Base-by-base conservation (phyloP, 169 alveolate genomes). In the Theileria sp. region DNA sequence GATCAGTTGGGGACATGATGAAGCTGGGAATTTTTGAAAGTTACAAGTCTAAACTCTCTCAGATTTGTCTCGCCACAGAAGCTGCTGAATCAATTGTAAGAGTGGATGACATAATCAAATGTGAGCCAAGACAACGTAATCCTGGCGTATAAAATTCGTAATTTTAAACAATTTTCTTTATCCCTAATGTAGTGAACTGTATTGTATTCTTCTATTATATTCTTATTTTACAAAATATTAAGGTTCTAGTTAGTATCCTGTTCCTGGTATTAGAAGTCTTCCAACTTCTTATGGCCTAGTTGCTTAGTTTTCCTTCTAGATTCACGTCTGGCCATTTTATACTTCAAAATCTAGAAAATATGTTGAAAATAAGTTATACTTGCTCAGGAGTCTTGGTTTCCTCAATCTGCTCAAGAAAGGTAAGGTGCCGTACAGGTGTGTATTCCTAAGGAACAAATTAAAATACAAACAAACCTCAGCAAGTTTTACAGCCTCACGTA, bases 81-180 rank as follows among this genome's bases (percentile, higher is more conserved):
- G 99, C 99, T 0, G 99, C 99, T 17, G 99, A 97, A 90, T 90
- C 97, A 94, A 97, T 98, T 69, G 89, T 98, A 66, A 95, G 99
- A 79, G 99, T 98, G 21, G 99, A 98, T 79, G 97, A 97, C 92
- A 97, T 98, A 84, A 97, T 98, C 73, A 97, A 95, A 77, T 96
- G 99, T 81, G 99, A 99, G 6, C 99, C 99, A 30, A 96, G 99
- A 71, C 94, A 96, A 91, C 93, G 98, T 26, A 68, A 36, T 61
- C 77, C 78, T 51, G 89, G 89, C 1, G 89, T 83, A 17, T 83
- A 58, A 77, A 17, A 23, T 25, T 21, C 77, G 3, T 21, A 4
- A 60, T 25, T 60, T 60, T 44, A 44, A 58, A 25, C 9, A 72
- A 25, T 12, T 10, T 26, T 64, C 30, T 34, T 72, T 26, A 9